Conservation (phyloP, 2,329 filamentous ascomycete genomes). For the Albophoma yamanashiensis region DNA sequence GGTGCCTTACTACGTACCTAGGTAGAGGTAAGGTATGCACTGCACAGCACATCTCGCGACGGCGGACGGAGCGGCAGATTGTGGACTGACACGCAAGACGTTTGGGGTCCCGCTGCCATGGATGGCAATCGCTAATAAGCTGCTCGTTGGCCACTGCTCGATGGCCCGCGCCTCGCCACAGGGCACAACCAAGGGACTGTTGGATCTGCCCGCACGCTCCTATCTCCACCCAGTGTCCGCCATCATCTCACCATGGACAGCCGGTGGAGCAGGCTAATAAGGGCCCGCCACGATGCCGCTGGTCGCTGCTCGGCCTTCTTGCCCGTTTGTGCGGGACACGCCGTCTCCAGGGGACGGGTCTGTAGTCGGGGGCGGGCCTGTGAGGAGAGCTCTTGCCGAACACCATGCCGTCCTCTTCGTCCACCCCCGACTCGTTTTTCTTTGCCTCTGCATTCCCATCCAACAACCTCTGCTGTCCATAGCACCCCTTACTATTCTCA, state of each 20-base stretch:
- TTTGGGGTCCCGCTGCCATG: not conserved
- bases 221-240: not conserved
- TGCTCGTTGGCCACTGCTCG: not conserved
- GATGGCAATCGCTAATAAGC: not conserved
- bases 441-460: not conserved
- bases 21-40: no score
- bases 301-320: not conserved
- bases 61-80: not conserved
- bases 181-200: not conserved
- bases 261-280: not conserved
- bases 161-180: not conserved
- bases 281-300: not conserved
- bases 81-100: not conserved
- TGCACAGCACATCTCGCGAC: no score
- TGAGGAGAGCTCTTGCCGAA: not conserved
- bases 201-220: not conserved
- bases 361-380: not conserved
- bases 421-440: not conserved
- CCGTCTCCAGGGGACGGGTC: not conserved
- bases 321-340: not conserved
- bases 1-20: no score
- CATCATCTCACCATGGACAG: not conserved
- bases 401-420: not conserved
- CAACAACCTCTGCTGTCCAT: not conserved
- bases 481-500: not conserved